These are phyloP conservation scores for Leptographium wingfieldii DNA, from an alignment of 2,329 filamentous ascomycete species.

Conservation along the genomic window DNA sequence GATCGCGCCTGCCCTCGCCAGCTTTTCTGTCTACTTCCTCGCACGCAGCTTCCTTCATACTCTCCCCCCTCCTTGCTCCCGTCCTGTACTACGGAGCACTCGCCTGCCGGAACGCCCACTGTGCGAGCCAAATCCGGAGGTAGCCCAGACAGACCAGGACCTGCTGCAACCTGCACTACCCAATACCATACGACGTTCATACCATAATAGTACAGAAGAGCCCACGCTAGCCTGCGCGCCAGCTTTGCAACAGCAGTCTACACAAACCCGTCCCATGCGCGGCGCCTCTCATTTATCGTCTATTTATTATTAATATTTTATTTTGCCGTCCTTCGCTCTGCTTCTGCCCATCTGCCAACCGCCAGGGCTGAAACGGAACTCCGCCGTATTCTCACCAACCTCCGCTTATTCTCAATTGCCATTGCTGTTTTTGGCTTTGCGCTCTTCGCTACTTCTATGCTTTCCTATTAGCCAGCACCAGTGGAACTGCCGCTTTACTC, in stretches of 20 bases:
- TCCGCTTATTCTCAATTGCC: slow-evolving; percentile 2
- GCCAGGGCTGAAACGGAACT: slow-evolving; percentile 1
- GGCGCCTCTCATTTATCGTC: background rate
- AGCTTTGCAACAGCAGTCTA: background rate
- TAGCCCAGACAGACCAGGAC: background rate
- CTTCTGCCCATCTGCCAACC: background rate
- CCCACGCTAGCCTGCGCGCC: background rate
- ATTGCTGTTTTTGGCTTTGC: background rate
- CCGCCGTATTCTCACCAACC: background rate
- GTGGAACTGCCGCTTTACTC: background rate
- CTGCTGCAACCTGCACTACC: too few relatives aligned
- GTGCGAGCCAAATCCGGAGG: background rate
- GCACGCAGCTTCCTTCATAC: background rate
- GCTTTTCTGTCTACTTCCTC: background rate
- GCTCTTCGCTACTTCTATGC: background rate
- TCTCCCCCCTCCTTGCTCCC: background rate
- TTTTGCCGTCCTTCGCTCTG: background rate
- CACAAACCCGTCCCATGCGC: background rate
- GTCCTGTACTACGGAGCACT: background rate
- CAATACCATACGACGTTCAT: too few relatives aligned
- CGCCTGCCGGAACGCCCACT: background rate
- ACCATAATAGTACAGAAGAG: background rate
- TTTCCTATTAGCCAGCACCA: background rate
- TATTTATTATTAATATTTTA: background rate
- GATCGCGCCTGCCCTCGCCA: background rate